Evolutionary conservation across 345 rosid genomes (phyloP).

Genomic region (Reutealis trisperma): DNA sequence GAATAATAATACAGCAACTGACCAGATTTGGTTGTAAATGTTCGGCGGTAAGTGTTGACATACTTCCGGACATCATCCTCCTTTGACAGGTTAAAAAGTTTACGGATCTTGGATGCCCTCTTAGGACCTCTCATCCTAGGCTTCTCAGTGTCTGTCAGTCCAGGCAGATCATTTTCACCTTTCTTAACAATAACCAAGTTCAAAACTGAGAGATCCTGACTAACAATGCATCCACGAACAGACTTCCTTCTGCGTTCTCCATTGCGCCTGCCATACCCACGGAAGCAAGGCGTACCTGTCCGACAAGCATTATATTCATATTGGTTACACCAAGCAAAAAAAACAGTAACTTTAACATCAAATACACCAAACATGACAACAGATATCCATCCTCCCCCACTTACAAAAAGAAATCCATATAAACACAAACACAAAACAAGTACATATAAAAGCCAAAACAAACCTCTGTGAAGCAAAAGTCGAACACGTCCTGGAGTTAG

Average conservation of each 20-base stretch:
- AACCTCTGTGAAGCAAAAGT: conserved; percentile 78
- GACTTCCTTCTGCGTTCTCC: conserved; percentile 88
- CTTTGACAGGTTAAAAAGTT: conserved; percentile 69
- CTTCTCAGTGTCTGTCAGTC: conserved; percentile 69
- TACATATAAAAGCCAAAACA: conserved; percentile 26
- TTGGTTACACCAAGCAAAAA: background rate
- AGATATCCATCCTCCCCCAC: too few species aligned
- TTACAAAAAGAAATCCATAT: background rate
- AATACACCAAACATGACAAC: too few species aligned
- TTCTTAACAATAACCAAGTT: conserved; percentile 81
- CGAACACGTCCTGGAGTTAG: conserved; percentile 91
- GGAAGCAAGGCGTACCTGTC: conserved; percentile 79
- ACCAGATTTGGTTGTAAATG: conserved; percentile 80
- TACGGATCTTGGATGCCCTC: conserved; percentile 80
- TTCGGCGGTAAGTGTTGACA: conserved; percentile 80
- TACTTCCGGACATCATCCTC: conserved; percentile 81
- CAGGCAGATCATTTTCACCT: conserved; percentile 81
- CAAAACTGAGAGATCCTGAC: conserved; percentile 76
- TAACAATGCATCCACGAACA: conserved; percentile 88
- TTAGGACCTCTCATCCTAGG: conserved; percentile 90
- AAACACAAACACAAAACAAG: background rate
- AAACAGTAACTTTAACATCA: too few species aligned
- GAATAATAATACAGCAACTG: background rate
- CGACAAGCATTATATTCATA: conserved; percentile 6
- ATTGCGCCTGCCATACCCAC: conserved; percentile 73